These are phyloP conservation scores for Laetiporus sulphureus DNA, from an alignment of 1,284 basidiomycete species.

Conservation along the genomic window DNA sequence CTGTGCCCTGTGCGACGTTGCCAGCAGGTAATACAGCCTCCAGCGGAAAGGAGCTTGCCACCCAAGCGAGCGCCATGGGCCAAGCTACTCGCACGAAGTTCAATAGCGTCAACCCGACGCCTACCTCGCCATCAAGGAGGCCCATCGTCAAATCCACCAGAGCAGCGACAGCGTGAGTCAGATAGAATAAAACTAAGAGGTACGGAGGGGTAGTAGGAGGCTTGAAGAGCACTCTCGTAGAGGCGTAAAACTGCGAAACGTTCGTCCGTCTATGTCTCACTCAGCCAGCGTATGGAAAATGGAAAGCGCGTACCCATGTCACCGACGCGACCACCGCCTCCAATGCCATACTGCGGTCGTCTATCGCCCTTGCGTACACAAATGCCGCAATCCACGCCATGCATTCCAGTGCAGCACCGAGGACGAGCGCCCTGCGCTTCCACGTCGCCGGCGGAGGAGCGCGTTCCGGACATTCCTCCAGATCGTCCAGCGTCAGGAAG, in stretches of 20 bases:
- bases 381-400: slow-evolving; percentile 27
- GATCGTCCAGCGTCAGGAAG: slow-evolving; percentile 46
- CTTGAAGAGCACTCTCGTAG: slow-evolving; percentile 31
- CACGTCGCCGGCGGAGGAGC: slow-evolving; percentile 20
- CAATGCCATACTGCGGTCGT: slow-evolving; percentile 10
- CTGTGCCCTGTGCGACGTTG: slow-evolving; percentile 39
- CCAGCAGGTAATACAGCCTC: slow-evolving; percentile 34
- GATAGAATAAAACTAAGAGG: slow-evolving; percentile 39
- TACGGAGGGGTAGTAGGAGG: slow-evolving; percentile 47
- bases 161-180: slow-evolving; percentile 27
- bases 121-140: slow-evolving; percentile 15
- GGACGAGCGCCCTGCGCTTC: slow-evolving; percentile 30
- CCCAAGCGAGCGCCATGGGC: slow-evolving; percentile 34
- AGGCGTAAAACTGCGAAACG: slow-evolving; percentile 34
- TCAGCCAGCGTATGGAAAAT: background rate
- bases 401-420: slow-evolving; percentile 30
- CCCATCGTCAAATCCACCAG: slow-evolving; percentile 28
- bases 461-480: slow-evolving; percentile 33
- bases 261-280: background rate
- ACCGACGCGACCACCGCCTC: slow-evolving; percentile 16
- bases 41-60: slow-evolving; percentile 50
- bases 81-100: slow-evolving; percentile 28
- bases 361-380: slow-evolving; percentile 27
- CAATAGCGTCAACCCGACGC: slow-evolving; percentile 16
- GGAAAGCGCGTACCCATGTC: slow-evolving; percentile 21